Conservation (phyloP, 768 basidiomycete species). For the Boletus pseudo-olivaceus region DNA sequence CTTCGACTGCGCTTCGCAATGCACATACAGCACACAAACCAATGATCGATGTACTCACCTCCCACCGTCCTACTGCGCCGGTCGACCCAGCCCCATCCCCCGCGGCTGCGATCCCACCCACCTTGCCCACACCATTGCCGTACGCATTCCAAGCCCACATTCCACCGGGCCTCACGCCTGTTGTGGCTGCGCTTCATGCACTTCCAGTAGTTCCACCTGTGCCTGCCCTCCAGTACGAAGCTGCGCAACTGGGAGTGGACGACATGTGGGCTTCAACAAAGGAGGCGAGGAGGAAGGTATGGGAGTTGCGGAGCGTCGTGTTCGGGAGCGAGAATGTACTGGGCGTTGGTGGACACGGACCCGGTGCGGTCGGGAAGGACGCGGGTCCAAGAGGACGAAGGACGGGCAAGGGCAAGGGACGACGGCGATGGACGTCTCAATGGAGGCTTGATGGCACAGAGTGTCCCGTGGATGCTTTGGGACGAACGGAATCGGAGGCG, state of each 20-base stretch:
- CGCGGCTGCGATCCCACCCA: neutral
- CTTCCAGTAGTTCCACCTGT: constrained; percentile 25
- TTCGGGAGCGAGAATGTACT: constrained; percentile 59
- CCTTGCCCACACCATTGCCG: neutral
- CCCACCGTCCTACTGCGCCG: constrained; percentile 7
- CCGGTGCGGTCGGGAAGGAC: constrained; percentile 57
- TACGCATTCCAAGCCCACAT: constrained; percentile 1
- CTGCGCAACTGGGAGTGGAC: constrained; percentile 60
- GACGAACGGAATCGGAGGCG: constrained; percentile 73
- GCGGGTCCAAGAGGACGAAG: constrained; percentile 28
- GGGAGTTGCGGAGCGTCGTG: constrained; percentile 62
- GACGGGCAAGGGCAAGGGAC: constrained; percentile 51
- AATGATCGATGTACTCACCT: constrained; percentile 44
- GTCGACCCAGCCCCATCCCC: neutral
- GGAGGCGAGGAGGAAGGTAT: constrained; percentile 57
- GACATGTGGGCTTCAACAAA: constrained; percentile 66
- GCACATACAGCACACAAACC: constrained; percentile 54
- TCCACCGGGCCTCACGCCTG: constrained; percentile 22
- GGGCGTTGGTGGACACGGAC: constrained; percentile 25
- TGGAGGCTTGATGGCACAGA: constrained; percentile 65
- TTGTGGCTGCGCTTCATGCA: constrained; percentile 33
- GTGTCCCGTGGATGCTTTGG: constrained; percentile 61
- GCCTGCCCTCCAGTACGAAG: constrained; percentile 61
- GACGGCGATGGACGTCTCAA: constrained; percentile 37
- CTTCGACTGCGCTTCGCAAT: constrained; percentile 54